Evolutionary conservation across 2,329 filamentous ascomycete species (phyloP).

Genomic region (Simplicillium aogashimaense): DNA sequence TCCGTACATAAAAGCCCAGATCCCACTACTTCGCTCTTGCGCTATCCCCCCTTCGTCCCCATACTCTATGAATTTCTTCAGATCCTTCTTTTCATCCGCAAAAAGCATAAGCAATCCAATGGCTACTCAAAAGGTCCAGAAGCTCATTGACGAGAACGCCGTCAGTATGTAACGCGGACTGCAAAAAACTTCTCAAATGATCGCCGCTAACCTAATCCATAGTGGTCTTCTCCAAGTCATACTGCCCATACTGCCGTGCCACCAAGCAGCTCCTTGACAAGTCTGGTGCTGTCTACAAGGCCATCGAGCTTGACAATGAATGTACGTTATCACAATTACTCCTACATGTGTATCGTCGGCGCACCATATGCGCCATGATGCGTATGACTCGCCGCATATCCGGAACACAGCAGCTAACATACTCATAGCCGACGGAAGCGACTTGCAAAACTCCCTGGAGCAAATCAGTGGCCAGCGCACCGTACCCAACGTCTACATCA

Average conservation of each 20-base stretch:
- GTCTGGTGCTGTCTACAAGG: constrained; percentile 60
- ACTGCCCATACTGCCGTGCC: constrained; percentile 84
- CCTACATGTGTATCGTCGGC: no score
- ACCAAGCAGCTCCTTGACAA: constrained; percentile 67
- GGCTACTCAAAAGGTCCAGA: constrained; percentile 75
- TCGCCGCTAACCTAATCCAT: not conserved
- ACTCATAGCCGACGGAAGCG: constrained; percentile 63
- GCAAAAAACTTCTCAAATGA: not conserved
- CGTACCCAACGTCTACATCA: constrained; percentile 94
- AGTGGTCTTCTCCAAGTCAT: constrained; percentile 96
- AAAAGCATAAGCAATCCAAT: constrained; percentile 54
- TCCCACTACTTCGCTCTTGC: not conserved
- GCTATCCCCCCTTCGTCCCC: not conserved
- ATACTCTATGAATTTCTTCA: constrained; percentile 54
- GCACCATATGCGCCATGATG: no score
- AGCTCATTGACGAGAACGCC: constrained; percentile 79
- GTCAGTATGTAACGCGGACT: constrained; percentile 53
- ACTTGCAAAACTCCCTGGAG: constrained; percentile 72
- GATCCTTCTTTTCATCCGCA: constrained; percentile 58
- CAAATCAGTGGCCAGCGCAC: constrained; percentile 76
- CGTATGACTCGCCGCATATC: no score
- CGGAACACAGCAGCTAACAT: constrained; percentile 9
- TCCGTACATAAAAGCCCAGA: not conserved
- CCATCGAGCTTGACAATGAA: constrained; percentile 77
- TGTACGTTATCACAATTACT: constrained; percentile 42